Evolutionary conservation across 1,284 basidiomycete genomes (phyloP).

Genomic region (Leccinum fallax): DNA sequence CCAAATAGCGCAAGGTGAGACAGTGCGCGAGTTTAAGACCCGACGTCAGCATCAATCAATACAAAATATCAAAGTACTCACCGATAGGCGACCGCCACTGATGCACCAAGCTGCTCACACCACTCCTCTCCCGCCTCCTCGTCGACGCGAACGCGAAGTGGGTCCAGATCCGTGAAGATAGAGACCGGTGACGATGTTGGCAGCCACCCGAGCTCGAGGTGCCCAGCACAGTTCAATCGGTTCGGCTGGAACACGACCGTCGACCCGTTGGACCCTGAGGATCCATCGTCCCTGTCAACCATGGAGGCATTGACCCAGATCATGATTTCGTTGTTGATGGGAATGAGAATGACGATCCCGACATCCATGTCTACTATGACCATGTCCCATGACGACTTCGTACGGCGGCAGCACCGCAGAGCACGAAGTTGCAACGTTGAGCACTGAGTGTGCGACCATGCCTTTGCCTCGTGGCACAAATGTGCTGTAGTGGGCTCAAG

Average conservation of each 20-base stretch:
- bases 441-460: too few species aligned
- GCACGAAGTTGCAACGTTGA: too few species aligned
- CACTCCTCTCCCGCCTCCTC: constrained; percentile 15
- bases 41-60: too few species aligned
- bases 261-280: background rate
- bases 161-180: background rate
- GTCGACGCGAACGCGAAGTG: background rate
- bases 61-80: constrained; percentile 16
- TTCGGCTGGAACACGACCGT: background rate
- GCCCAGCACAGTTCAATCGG: background rate
- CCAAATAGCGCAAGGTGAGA: too few species aligned
- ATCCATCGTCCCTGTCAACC: background rate
- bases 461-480: too few species aligned
- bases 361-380: background rate
- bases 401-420: background rate
- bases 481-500: too few species aligned
- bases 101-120: constrained; percentile 47
- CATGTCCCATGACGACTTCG: background rate
- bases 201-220: background rate
- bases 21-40: background rate
- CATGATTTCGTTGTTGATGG: background rate
- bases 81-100: constrained; percentile 57
- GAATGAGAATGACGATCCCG: background rate
- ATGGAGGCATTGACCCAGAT: background rate
- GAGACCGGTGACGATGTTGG: background rate